A percentile compares a stretch with the other conserved stretches of the same genome.
Conservation (phyloP, 2,329 filamentous ascomycete genomes). For the Hypoxylon rubiginosum region DNA sequence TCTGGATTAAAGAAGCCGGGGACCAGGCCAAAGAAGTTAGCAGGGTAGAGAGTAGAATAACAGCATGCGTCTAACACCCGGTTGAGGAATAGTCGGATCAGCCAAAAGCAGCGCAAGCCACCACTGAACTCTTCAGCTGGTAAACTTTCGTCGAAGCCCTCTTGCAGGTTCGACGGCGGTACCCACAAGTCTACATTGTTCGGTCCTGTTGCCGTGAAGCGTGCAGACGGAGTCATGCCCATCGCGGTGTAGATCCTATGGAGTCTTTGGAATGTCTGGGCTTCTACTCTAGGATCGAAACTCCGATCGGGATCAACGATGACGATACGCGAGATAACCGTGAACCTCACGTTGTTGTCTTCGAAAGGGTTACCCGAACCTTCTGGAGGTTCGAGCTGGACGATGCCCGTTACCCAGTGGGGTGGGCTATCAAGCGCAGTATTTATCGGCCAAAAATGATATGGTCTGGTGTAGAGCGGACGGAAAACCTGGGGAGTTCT, state of each 20-base stretch:
- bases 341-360: not conserved
- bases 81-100: conserved; percentile 29
- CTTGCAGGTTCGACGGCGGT: conserved; percentile 7
- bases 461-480: conserved; percentile 8
- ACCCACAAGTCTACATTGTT: conserved; percentile 18
- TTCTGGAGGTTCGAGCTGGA: conserved; percentile 20
- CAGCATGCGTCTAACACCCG: conserved; percentile 31
- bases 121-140: conserved; percentile 24
- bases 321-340: conserved; percentile 14
- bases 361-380: no score
- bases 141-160: not conserved
- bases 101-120: conserved; percentile 40
- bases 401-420: conserved; percentile 35
- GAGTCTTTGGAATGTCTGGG: not conserved
- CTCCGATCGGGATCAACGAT: conserved; percentile 36
- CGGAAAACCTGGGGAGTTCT: not conserved
- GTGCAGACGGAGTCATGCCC: not conserved
- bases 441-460: conserved; percentile 43
- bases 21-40: conserved; percentile 18
- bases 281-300: not conserved
- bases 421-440: not conserved
- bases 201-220: not conserved
- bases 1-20: conserved; percentile 41
- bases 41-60: not conserved
- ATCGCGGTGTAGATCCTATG: not conserved